phyloP scores from a whole-genome alignment of 371 early-diverging fungal species.

The Actinomucor elegans region DNA sequence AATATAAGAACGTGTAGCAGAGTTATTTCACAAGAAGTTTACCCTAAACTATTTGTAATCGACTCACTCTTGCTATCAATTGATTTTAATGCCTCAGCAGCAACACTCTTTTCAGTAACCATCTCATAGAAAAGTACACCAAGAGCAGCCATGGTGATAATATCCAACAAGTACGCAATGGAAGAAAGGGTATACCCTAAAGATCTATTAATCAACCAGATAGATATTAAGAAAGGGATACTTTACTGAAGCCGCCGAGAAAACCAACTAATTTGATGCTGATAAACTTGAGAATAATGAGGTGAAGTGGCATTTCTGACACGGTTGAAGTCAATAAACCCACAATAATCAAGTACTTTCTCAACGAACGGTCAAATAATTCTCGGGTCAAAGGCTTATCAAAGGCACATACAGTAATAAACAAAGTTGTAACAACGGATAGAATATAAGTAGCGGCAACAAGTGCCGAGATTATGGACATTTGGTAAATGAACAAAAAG shows the following conservation, averaged over 20 bases:
- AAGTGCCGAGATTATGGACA: constrained; percentile 3
- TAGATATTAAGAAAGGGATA: not conserved
- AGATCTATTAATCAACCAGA: not conserved
- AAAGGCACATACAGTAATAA: constrained; percentile 4
- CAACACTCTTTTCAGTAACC: constrained; percentile 12
- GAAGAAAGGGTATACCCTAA: constrained; percentile 6
- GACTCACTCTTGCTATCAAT: constrained; percentile 7
- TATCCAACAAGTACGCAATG: constrained; percentile 20
- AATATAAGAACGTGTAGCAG: too few species aligned
- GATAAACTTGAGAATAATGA: constrained; percentile 19
- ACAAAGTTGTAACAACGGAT: not conserved
- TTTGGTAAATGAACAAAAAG: not conserved
- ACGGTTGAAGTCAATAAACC: constrained; percentile 10
- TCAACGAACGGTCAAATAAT: not conserved
- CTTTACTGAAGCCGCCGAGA: constrained; percentile 36
- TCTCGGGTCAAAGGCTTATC: not conserved
- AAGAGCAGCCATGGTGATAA: constrained; percentile 20
- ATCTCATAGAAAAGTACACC: constrained; percentile 24
- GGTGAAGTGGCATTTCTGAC: constrained; percentile 24
- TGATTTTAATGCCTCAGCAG: constrained; percentile 7
- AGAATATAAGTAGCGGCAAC: constrained; percentile 10
- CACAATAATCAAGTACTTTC: not conserved
- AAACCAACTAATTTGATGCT: constrained; percentile 12
- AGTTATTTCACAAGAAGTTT: not conserved
- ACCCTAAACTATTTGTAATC: constrained; percentile 17